Evolutionary conservation across 768 basidiomycete species (phyloP), one percentile per base, ranked within the genome.

Genomic region (Lentinula aciculospora): DNA sequence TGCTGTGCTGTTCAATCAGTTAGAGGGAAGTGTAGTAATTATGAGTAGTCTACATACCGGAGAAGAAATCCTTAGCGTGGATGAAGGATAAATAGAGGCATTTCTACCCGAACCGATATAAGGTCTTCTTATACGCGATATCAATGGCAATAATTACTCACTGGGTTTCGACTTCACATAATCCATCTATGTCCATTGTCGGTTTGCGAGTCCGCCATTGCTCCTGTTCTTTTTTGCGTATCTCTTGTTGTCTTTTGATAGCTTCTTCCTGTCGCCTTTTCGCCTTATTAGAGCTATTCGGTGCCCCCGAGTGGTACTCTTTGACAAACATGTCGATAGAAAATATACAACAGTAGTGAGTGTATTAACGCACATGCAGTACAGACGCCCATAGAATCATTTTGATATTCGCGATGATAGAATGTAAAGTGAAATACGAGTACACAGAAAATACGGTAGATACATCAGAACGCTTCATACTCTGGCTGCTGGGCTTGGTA

Each of bases 401-500:
- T n/a, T 12, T 25, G 25, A 3, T 3, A 28, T 28, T 5, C 4
- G 19, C 45, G 25, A 15, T 34, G 45, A 36, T 53, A 23, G 17
- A 57, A 36, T 48, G 44, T 46, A 28, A 40, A 58, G 48, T 34
- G 32, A 50, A 42, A 29, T 17, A 45, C 56, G 53, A 56, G 57
- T 54, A 61, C 58, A 64, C 47, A 59, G 45, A 49, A 55, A 64
- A 3, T 28, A 45, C 17, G 19, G 32, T 29, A 57, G 29, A 56
- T 65, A 58, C 60, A 78, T 79, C 73, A 90, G 77, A 89, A 89
- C 56, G 82, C 72, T 54, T 80, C 79, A 27, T 28, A 51, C 50
- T 59, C 55, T 27, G 58, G 53, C 27, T 46, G 70, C 37, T 31
- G 70, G 53, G 71, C 75, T 64, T 79, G 77, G 62, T 69, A 73